Base-by-base conservation (phyloP, 331 rosid species). In the Acacia concinna region DNA sequence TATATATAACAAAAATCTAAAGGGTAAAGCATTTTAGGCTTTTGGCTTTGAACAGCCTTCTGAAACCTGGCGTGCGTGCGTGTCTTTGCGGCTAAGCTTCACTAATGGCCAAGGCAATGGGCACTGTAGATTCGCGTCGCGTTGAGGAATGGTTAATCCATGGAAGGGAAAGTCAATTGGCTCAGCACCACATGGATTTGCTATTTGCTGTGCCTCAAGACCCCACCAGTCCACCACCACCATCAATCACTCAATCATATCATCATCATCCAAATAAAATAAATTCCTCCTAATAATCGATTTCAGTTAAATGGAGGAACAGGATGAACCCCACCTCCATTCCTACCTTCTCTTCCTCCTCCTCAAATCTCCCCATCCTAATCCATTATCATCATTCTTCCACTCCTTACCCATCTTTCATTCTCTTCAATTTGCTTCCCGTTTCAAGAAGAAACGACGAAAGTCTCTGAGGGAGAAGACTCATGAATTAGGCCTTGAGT, bases 101-200 rank as follows among this genome's bases (percentile, higher is more conserved):
- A 11, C 71, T 8, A 66, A n/a, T 0, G 3, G 71, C 35, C 71
- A 66, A 66, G 28, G 17, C 8, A 66, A 66, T 20, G 44, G 28
- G 30, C 20, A n/a, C 71, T 65, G 71, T 67, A 67, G 72, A 67
- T 67, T 67, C 12, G 51, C 25, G 32, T 38, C 11, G 4, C 51
- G n/a, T 3, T 18, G 52, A 40, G 34, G 72, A 81, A 0, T 5
- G 46, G 21, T 31, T 67, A 69, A 75, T 68, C 68, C 63, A 21
- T 30, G 34, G 11, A 21, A 8, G 37, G 34, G 11, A 21, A 8
- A 49, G 31, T 47, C 64, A 27, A 56, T 31, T 62, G 2, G 49
- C 56, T 74, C n/a, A 70, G 5, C 17, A 2, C 63, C 87, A 84
- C 84, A 72, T 80, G 87, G 70, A 76, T 66, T 66, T 40, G 73